Base-by-base conservation (phyloP, 2,329 filamentous ascomycete species). In the Aspergillus quadrilineatus region DNA sequence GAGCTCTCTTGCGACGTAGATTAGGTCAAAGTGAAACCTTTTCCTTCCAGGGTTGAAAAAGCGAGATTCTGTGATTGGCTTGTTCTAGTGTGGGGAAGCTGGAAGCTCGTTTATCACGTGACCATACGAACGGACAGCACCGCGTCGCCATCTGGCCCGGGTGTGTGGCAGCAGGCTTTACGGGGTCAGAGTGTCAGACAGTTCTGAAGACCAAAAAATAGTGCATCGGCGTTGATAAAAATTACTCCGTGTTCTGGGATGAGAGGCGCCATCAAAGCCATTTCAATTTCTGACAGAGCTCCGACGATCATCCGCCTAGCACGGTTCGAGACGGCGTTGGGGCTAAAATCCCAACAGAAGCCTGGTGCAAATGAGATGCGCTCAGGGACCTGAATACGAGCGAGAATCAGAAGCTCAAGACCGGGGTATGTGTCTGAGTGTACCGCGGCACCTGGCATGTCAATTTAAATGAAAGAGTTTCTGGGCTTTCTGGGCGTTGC, bases 281-380 rank as follows among this genome's bases (percentile, higher is more conserved):
- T 22, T 22, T 37, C 34, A 37, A 37, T 5, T 14, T 37, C 4
- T 37, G 34, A 37, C 34, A 5, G 34, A 37, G 34, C 34, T 37
- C 34, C 39, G 39, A 42, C 39, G 39, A 42, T 42, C 39, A 42
- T 42, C 39, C 39, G 46, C 29, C 50, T 34, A 36, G 30, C 22
- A 54, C 34, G 15, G 29, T 43, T 49, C 37, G 15, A 30, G 37
- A 37, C 45, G 39, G 36, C 50, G 52, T 54, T 55, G 53, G 67
- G 65, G 67, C 55, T 43, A 47, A 50, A 59, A 43, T 59, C 66
- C 65, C 68, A 70, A 70, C 67, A 65, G 59, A 67, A 62, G 65
- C 63, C 57, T 22, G 22, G 22, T 28, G 39, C 3, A 39, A 49
- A 12, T 28, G n/a, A 22, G 6, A 42, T 41, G 42, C 10, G 9